Evolutionary conservation across 768 basidiomycete genomes (phyloP).

Genomic region (Cyclocybe aegerita): DNA sequence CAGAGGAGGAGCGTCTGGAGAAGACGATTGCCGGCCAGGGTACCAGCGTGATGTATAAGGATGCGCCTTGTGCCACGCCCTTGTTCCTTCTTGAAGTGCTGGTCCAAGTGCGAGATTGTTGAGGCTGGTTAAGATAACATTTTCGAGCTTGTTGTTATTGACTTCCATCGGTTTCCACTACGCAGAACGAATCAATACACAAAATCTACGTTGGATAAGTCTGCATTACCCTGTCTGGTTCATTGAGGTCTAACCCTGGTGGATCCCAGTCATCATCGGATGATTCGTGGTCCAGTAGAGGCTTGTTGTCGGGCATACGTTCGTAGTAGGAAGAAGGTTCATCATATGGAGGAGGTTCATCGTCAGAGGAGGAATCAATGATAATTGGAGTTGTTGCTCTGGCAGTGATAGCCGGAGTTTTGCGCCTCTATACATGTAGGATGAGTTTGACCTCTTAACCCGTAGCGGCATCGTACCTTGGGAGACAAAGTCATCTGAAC

Average conservation of each 20-base stretch:
- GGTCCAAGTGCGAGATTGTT: conserved; percentile 7
- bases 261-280: conserved; percentile 19
- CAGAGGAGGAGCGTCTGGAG: background rate
- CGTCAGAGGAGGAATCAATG: background rate
- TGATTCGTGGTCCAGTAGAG: conserved; percentile 7
- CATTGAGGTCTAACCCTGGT: conserved; percentile 24
- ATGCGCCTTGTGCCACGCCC: background rate
- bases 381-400: background rate
- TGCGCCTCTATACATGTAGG: background rate
- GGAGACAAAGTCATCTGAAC: background rate
- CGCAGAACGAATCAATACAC: background rate
- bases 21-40: background rate
- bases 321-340: background rate
- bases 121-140: conserved; percentile 1
- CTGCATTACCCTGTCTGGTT: conserved; percentile 22
- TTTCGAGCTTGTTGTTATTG: conserved; percentile 12
- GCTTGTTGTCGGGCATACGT: background rate
- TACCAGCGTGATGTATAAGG: conserved; percentile 13
- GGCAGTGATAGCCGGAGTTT: background rate
- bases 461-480: conserved; percentile 4
- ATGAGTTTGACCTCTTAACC: background rate
- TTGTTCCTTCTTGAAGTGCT: background rate
- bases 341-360: background rate
- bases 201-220: conserved; percentile 10
- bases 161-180: conserved; percentile 18